Evolutionary conservation across 495 filamentous ascomycete species (phyloP).

Genomic region (Bacidia gigantensis): DNA sequence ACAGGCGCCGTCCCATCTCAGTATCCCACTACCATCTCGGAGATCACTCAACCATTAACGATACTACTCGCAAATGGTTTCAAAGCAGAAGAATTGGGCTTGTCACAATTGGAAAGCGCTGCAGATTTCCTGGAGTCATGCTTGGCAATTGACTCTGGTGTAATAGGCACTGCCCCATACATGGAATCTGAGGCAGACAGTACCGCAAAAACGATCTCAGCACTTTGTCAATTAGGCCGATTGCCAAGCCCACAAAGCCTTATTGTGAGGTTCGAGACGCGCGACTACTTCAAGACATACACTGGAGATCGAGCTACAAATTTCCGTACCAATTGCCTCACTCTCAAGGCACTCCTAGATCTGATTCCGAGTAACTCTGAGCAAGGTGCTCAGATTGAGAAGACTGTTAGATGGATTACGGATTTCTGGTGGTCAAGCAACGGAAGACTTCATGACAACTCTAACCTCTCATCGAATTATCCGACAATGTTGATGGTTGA

Average conservation of each 20-base stretch:
- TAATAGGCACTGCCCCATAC: slow-evolving; percentile 19
- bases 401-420: slow-evolving; percentile 7
- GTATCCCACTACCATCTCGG: slow-evolving; percentile 29
- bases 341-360: slow-evolving; percentile 23
- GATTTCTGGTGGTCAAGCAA: slow-evolving; percentile 15
- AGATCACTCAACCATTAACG: slow-evolving; percentile 24
- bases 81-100: slow-evolving; percentile 1
- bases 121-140: slow-evolving; percentile 16
- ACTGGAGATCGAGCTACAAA: slow-evolving; percentile 25
- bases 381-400: slow-evolving; percentile 11
- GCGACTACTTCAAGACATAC: slow-evolving; percentile 29
- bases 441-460: slow-evolving; percentile 9
- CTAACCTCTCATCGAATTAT: slow-evolving; percentile 10
- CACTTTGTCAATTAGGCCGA: slow-evolving; percentile 21
- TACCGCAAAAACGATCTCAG: slow-evolving; percentile 30
- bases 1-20: slow-evolving; percentile 22
- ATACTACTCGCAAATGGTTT: slow-evolving; percentile 12
- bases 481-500: slow-evolving; percentile 14
- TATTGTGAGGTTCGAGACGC: slow-evolving; percentile 25
- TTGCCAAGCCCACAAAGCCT: slow-evolving; percentile 17
- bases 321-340: slow-evolving; percentile 33
- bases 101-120: slow-evolving; percentile 9
- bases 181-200: slow-evolving; percentile 35
- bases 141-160: slow-evolving; percentile 12
- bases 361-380: slow-evolving; percentile 10